phyloP scores from a whole-genome alignment of 2,329 filamentous ascomycete species.

The Fusarium clavum region DNA sequence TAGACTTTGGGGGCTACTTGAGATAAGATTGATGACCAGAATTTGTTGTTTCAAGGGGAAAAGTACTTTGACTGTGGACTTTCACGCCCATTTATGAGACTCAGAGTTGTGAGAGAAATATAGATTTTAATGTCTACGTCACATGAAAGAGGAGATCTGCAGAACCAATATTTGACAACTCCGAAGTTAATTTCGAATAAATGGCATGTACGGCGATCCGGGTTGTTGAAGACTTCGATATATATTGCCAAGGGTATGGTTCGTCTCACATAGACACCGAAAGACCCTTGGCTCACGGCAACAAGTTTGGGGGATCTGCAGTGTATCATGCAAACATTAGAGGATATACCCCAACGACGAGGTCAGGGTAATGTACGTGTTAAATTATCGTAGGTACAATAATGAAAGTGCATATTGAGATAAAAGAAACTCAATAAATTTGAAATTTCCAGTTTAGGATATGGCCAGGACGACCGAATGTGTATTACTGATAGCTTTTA shows the following conservation, averaged over 20 bases:
- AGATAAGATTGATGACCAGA: not conserved
- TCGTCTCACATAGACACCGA: not conserved
- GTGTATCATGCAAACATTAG: not conserved
- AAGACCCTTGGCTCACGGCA: not conserved
- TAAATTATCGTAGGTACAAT: not conserved
- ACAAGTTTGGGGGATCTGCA: not conserved
- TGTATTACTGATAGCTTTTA: not conserved
- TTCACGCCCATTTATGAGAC: not conserved
- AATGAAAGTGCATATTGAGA: not conserved
- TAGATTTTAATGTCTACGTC: not conserved
- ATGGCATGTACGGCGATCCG: not conserved
- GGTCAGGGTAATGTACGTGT: not conserved
- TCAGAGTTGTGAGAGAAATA: not conserved
- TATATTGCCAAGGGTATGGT: not conserved
- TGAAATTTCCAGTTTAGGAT: too few species aligned
- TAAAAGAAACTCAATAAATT: too few species aligned
- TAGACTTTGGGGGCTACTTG: not conserved
- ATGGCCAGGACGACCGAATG: too few species aligned
- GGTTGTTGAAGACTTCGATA: not conserved
- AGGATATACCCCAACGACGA: not conserved
- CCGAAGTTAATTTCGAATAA: not conserved
- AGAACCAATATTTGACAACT: not conserved
- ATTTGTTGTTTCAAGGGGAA: not conserved
- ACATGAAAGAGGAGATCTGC: not conserved
- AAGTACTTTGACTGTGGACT: not conserved